Percentiles rank a stretch among this genome's conserved stretches.
Evolutionary conservation across 2,329 filamentous ascomycete genomes (phyloP).

Genomic region (Cadophora luteo-olivacea): DNA sequence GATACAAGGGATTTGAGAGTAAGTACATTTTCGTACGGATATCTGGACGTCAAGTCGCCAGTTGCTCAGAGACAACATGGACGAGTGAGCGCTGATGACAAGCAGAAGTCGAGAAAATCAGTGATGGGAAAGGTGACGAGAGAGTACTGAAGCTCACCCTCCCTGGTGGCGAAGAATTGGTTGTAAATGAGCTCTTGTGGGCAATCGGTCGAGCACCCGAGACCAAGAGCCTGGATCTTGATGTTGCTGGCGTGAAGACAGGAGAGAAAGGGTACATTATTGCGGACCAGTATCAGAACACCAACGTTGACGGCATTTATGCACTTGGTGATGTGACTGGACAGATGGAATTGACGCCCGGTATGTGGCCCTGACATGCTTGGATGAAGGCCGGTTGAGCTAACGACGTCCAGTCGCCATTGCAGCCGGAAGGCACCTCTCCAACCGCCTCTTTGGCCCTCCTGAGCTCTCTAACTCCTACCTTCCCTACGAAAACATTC

Average conservation of each 20-base stretch:
- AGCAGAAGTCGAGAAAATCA: constrained; percentile 65
- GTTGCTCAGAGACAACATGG: background rate
- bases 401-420: constrained; percentile 69
- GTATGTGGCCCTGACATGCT: background rate
- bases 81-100: constrained; percentile 54
- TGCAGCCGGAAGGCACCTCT: constrained; percentile 79
- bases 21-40: background rate
- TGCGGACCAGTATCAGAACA: constrained; percentile 85
- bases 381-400: background rate
- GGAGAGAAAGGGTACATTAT: constrained; percentile 72
- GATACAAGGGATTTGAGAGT: constrained; percentile 52
- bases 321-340: constrained; percentile 85
- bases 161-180: constrained; percentile 64
- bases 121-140: constrained; percentile 68
- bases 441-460: constrained; percentile 79
- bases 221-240: constrained; percentile 73
- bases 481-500: constrained; percentile 79
- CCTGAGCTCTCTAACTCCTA: constrained; percentile 65
- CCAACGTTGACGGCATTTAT: constrained; percentile 75
- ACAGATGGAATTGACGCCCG: constrained; percentile 78
- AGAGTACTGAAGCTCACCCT: constrained; percentile 74
- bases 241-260: constrained; percentile 72
- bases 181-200: constrained; percentile 75
- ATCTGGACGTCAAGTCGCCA: background rate
- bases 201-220: constrained; percentile 80